Conservation (phyloP, 208 protist species). For the Trypanosoma melophagium region DNA sequence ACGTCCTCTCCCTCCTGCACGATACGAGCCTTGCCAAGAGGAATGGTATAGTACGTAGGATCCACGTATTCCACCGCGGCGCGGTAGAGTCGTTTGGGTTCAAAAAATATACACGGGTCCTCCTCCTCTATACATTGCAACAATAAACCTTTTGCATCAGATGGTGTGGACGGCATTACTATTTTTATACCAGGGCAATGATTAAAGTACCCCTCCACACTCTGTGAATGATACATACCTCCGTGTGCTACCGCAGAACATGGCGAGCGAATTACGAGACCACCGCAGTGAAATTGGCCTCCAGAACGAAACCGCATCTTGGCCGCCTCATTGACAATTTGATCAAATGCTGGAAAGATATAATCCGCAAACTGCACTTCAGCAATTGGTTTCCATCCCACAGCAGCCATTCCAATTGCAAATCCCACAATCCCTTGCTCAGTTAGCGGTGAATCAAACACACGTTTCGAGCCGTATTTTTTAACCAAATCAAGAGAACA, state of each 20-base stretch:
- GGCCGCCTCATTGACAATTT: slow-evolving; percentile 98
- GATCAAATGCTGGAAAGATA: slow-evolving; percentile 98
- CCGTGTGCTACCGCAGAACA: slow-evolving; percentile 97
- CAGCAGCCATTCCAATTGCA: slow-evolving; percentile 93
- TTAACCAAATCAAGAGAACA: slow-evolving; percentile 84
- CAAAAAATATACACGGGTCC: slow-evolving; percentile 96
- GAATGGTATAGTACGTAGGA: slow-evolving; percentile 92
- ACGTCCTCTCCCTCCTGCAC: slow-evolving; percentile 90
- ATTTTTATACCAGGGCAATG: slow-evolving; percentile 93
- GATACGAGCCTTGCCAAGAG: slow-evolving; percentile 92
- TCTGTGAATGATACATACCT: slow-evolving; percentile 97
- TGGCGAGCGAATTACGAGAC: slow-evolving; percentile 94
- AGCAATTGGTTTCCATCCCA: slow-evolving; percentile 92
- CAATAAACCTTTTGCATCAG: slow-evolving; percentile 88
- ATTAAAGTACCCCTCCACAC: slow-evolving; percentile 95
- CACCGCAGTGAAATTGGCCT: slow-evolving; percentile 91
- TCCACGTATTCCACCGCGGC: slow-evolving; percentile 92
- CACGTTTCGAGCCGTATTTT: slow-evolving; percentile 86
- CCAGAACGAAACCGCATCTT: slow-evolving; percentile 98
- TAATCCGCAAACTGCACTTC: slow-evolving; percentile 99
- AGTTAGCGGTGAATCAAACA: slow-evolving; percentile 97
- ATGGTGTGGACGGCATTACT: slow-evolving; percentile 77
- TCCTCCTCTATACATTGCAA: slow-evolving; percentile 91
- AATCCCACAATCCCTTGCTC: slow-evolving; percentile 98
- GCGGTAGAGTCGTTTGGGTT: slow-evolving; percentile 96